Evolutionary conservation across 129 eudicot species (phyloP), one percentile per base, ranked within the genome.

Genomic region (Heracleum sosnowskyi): DNA sequence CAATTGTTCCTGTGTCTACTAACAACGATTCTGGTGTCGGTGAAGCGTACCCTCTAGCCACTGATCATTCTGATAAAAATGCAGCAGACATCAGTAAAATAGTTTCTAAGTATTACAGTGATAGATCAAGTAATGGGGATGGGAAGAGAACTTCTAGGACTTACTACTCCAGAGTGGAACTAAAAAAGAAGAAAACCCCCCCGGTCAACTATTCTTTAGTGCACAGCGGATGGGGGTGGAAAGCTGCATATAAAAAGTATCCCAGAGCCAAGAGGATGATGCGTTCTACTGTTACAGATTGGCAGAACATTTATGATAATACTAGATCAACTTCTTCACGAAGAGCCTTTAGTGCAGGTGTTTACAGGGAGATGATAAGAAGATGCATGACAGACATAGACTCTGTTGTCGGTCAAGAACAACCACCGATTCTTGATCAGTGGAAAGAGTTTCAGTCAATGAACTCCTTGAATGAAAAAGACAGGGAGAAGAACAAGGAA

Each of bases 371-470:
- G 79, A 64, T 96, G 83, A 90, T 96, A 78, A 85, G 82, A 39
- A 86, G 91, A 80, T 96, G 97, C 85, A 90, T 96, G 99, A 84
- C 85, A 81, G 88, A 96, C 79, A 96, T 96, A 74, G 96, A 96
- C 74, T 85, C 92, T 46, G 85, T 91, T 0, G 82, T 92, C 1
- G 77, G 88, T 34, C 79, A 82, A 51, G 91, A 88, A 80, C 97
- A 90, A 76, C 97, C 95, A 35, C 81, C 87, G 31, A 83, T 91
- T 57, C 78, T 91, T 74, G 95, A 96, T 84, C 95, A 93, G 73
- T 96, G 97, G 97, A 89, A 90, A 62, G 88, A 87, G 55, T 87
- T 88, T 49, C 95, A 86, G 83, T 82, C 86, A 2, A 77, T 77
- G 22, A 86, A 88, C 40, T 81, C 76, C 11, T 66, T 83, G 84